phyloP scores from a whole-genome alignment of 1,284 basidiomycete genomes.

The Anthracocystis walkeri region DNA sequence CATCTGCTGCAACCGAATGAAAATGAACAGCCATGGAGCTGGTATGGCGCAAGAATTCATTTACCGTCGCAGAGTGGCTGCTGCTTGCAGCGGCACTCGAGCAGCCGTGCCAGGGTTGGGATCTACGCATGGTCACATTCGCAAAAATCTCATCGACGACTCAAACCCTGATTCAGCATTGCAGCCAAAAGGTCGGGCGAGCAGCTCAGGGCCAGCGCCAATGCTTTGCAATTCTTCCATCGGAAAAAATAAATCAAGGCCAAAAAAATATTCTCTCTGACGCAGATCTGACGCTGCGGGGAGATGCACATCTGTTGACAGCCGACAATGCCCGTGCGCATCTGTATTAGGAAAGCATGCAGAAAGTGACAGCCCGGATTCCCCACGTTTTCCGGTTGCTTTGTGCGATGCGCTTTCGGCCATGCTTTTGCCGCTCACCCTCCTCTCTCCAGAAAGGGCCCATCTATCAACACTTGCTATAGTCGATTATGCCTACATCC shows the following conservation, averaged over 20 bases:
- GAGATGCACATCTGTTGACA: background rate
- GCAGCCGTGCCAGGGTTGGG: background rate
- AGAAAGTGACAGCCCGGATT: conserved; percentile 36
- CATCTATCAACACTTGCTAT: no score
- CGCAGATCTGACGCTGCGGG: no score
- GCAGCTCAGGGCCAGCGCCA: background rate
- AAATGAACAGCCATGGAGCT: no score
- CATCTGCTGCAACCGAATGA: no score
- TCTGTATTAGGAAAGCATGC: conserved; percentile 50
- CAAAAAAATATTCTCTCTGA: no score
- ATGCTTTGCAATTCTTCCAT: no score
- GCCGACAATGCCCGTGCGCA: conserved; percentile 17
- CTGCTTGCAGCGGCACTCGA: background rate
- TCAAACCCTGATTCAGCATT: conserved; percentile 5
- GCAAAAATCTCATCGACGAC: background rate
- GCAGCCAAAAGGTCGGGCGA: conserved; percentile 5
- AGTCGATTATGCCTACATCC: no score
- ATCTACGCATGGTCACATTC: no score
- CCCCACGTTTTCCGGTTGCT: conserved; percentile 33
- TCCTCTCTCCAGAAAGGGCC: no score
- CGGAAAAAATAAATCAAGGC: no score
- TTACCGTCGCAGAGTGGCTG: background rate
- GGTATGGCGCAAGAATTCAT: background rate
- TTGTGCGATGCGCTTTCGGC: background rate
- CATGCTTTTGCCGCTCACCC: no score